Base-by-base conservation (phyloP, 345 rosid genomes). In the Iberis pinnata region DNA sequence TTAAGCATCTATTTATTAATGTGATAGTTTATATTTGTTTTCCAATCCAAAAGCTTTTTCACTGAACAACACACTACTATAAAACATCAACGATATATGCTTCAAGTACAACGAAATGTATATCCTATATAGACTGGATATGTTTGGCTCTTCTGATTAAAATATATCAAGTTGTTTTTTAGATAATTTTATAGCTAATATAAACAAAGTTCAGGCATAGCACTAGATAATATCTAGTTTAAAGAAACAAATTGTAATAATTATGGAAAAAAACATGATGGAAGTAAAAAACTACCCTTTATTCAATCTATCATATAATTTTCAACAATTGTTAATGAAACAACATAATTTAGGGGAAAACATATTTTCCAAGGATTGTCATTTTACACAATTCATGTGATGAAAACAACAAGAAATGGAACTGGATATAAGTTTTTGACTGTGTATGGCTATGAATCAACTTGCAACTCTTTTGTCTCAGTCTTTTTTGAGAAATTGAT, bases 401-500 rank as follows among this genome's bases (percentile, higher is more conserved):
- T 24, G 22, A 39, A 25, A 37, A 43, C 41, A 49, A 43, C 35
- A 57, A 25, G 31, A 25, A 20, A 18, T 31, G 29, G 20, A 41
- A 41, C 63, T n/a, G 3, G 15, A 39, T 47, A 0, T 15, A n/a
- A n/a, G 16, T 19, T 33, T 12, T 8, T 15, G 11, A 12, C 44
- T 38, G 3, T 9, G 26, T 4, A 35, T n/a, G 12, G 46, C 43
- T 67, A 67, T 41, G 47, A 53, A 18, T 76, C 10, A 78, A 72
- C 76, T 68, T 66, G 65, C 60, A 69, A 53, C 20, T 70, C 57
- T 26, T 63, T 45, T 22, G 73, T 73, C 1, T 81, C 63, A 40
- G 36, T 49, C 60, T 77, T 64, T 72, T 75, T 83, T 14, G 63
- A 22, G 67, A 86, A 80, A 60, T 41, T 62, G 20, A 89, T 85